These are phyloP conservation scores for Letharia columbiana DNA, from an alignment of 495 filamentous ascomycete species.

Conservation along the genomic window DNA sequence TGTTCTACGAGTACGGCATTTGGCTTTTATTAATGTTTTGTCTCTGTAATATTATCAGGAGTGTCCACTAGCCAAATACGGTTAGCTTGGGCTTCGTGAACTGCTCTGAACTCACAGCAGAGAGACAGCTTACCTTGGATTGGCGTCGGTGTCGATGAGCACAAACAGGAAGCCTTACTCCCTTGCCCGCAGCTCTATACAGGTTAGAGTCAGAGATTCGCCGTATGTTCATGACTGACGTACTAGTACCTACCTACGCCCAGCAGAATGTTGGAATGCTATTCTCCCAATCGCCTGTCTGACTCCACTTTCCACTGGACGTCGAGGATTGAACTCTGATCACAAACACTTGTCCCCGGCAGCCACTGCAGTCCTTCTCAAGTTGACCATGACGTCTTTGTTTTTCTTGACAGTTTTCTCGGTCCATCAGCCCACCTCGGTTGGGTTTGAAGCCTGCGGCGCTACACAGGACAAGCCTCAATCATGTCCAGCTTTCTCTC, in stretches of 20 bases:
- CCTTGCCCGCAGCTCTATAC: too few relatives aligned
- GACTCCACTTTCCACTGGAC: background rate
- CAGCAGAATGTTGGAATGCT: too few relatives aligned
- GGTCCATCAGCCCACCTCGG: background rate
- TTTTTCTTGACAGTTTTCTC: background rate
- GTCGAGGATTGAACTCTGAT: background rate
- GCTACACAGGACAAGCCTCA: background rate
- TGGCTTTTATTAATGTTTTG: too few relatives aligned
- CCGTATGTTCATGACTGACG: too few relatives aligned
- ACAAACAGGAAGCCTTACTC: too few relatives aligned
- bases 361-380: background rate
- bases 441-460: background rate
- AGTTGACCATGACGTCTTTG: background rate
- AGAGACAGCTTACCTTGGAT: too few relatives aligned
- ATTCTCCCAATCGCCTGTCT: background rate
- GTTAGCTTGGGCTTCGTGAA: too few relatives aligned
- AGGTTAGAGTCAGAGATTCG: too few relatives aligned
- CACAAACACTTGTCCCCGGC: background rate
- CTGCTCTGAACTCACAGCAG: too few relatives aligned
- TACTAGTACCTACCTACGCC: too few relatives aligned
- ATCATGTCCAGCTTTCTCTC: background rate
- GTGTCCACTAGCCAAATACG: background rate
- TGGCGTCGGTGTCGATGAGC: too few relatives aligned
- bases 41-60: too few relatives aligned
- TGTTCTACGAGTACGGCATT: background rate